Base-by-base conservation (phyloP, 1,284 basidiomycete species). In the Mycosarcoma maydis region DNA sequence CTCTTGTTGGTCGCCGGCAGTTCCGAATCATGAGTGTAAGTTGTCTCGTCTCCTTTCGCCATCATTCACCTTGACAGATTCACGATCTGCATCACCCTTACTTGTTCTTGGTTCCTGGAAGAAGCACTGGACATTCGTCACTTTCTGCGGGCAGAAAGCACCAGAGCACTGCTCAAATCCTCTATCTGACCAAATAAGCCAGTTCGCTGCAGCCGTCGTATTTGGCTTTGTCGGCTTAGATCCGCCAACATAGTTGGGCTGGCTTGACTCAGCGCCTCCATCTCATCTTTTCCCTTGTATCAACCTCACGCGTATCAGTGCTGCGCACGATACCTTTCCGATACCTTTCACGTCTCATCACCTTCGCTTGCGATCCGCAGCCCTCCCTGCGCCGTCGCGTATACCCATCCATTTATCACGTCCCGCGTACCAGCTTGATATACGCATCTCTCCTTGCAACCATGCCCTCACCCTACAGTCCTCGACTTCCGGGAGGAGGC, bases 401-500 rank as follows among this genome's bases (percentile, higher is more conserved):
- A 29, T 29, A 29, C 27, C 27, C 27, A 13, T 29, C n/a, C n/a
- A n/a, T n/a, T n/a, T n/a, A n/a, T n/a, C n/a, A n/a, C n/a, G n/a
- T n/a, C n/a, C n/a, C n/a, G n/a, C n/a, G n/a, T n/a, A n/a, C n/a
- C n/a, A n/a, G n/a, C n/a, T n/a, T n/a, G n/a, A n/a, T n/a, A n/a
- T n/a, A n/a, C n/a, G n/a, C 36, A 34, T 17, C 37, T 39, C 40
- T 20, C 30, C 6, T 29, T 6, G 13, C 48, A 16, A 39, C n/a
- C 33, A 64, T 64, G 61, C 42, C 61, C 6, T 64, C 50, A 13
- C 45, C 45, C 5, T 53, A 53, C 38, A 45, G 32, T 27, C 37
- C 54, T 10, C 42, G 54, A 42, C 33, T 26, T 9, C 53, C 37
- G 32, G 39, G 49, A 24, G 34, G 37, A 5, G 46, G 50, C 17